phyloP scores from a whole-genome alignment of 176 grass and related monocot genomes.

The Chrysopogon serrulatus region DNA sequence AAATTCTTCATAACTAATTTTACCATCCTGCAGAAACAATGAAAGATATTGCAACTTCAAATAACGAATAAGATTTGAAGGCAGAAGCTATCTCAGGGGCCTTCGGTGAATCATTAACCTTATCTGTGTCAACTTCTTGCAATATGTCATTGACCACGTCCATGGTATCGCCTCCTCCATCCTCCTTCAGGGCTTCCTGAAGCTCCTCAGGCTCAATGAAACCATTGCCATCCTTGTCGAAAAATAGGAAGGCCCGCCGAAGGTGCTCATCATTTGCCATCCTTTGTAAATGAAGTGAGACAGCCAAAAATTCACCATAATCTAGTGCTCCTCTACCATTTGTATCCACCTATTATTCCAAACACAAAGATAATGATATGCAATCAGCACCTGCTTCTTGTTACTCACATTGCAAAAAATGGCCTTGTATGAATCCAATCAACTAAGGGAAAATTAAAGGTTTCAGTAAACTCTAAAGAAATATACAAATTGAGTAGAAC shows the following conservation, averaged over 20 bases:
- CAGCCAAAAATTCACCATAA: constrained; percentile 87
- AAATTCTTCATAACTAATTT: constrained; percentile 86
- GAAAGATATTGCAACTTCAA: not conserved
- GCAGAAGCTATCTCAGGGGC: not conserved
- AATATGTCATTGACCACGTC: constrained; percentile 78
- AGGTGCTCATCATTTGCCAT: constrained; percentile 88
- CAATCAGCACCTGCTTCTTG: not conserved
- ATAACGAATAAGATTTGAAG: not conserved
- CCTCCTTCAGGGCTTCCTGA: constrained; percentile 55
- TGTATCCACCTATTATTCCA: constrained; percentile 60
- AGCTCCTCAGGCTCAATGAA: constrained; percentile 84
- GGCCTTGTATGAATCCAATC: not conserved
- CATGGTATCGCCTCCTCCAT: constrained; percentile 47
- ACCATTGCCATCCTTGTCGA: constrained; percentile 74
- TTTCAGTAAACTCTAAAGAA: not conserved
- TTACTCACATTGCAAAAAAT: not conserved
- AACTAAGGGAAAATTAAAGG: not conserved
- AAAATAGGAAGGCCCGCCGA: constrained; percentile 70
- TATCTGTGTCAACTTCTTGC: constrained; percentile 80
- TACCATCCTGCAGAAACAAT: constrained; percentile 61
- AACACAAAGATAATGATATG: constrained; percentile 2
- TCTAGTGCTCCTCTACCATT: constrained; percentile 72
- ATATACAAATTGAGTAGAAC: not conserved
- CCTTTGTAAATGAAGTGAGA: constrained; percentile 84
- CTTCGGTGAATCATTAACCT: constrained; percentile 47